Evolutionary conservation across 2,329 filamentous ascomycete genomes (phyloP), one percentile per base, ranked within the genome.

Genomic region (Leptosphaerulina australis): DNA sequence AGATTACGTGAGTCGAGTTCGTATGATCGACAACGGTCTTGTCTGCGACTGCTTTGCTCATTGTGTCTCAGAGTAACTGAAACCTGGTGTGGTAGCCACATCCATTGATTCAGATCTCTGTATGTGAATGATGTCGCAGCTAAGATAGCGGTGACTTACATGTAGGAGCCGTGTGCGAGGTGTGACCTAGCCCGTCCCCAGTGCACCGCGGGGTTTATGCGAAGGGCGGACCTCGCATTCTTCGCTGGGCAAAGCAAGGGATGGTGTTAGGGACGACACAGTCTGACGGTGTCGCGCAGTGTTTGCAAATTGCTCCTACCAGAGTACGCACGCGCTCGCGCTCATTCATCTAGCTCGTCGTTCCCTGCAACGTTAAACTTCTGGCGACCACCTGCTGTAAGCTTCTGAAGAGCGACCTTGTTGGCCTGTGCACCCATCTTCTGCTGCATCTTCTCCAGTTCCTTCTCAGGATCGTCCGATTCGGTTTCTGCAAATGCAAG

Each of bases 391-490:
- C 83, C 83, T 65, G 88, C 89, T 58, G 88, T 93, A 69, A 97
- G 86, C 73, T 91, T 87, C 76, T 96, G 91, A 68, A 96, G 79
- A 64, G 90, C 89, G 67, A 97, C 88, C 77, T 92, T 94, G 77
- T 95, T 90, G 72, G 89, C 84, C 77, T 97, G 93, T 53, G 87
- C 85, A 55, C 90, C 90, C 69, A 95, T 88, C 82, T 97, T 99
- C 81, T 90, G 89, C 77, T 96, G 90, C 88, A 99, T 96, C 78
- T 91, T 93, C 72, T 89, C 87, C 70, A 99, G 94, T 77, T 97
- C 92, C 75, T 92, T 91, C 78, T 99, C 94, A 3, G 94, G 87
- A 77, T 97, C 92, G 60, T 94, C 81, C 29, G 90, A 83, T 65
- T 97, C 94, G 58, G 88, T 89, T 66, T 91, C 87, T 29, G 92